A percentile compares a stretch with the other conserved stretches of the same genome.
Evolutionary conservation across 83 land plant genomes (phyloP).

Genomic region (Picea engelmannii): DNA sequence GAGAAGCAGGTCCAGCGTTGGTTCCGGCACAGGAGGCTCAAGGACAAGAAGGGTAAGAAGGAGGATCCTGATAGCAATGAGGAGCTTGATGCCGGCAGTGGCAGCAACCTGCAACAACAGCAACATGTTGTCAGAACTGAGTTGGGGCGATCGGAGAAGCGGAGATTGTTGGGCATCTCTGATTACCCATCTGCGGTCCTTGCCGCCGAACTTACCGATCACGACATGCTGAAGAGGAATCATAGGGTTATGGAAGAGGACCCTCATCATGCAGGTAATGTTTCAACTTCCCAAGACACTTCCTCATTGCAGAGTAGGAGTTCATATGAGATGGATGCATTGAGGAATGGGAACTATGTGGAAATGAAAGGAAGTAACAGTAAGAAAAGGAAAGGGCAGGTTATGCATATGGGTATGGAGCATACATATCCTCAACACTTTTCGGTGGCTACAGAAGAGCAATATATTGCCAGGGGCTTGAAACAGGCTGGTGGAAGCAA

Average conservation of each 20-base stretch:
- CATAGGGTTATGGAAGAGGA: background rate
- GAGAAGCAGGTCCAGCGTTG: conserved; percentile 84
- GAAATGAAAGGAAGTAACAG: conserved; percentile 5
- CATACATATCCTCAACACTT: conserved; percentile 1
- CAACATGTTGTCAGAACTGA: background rate
- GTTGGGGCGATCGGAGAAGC: background rate
- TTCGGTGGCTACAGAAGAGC: background rate
- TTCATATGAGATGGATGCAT: conserved; percentile 2
- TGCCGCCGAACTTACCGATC: background rate
- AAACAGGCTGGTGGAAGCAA: conserved; percentile 50
- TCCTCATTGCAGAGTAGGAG: conserved; percentile 14
- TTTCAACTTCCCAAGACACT: conserved; percentile 12
- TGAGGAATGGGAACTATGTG: conserved; percentile 1
- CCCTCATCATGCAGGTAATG: background rate
- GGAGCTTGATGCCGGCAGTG: conserved; percentile 9
- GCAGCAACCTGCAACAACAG: conserved; percentile 3
- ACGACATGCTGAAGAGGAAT: conserved; percentile 5
- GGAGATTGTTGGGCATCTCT: conserved; percentile 3
- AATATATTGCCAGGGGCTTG: background rate
- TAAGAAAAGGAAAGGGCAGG: conserved; percentile 6
- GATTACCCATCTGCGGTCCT: conserved; percentile 7
- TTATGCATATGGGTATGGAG: conserved; percentile 7
- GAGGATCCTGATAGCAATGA: conserved; percentile 18
- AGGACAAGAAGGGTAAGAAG: conserved; percentile 66
- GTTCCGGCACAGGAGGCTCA: conserved; percentile 88